Evolutionary conservation across 495 filamentous ascomycete species (phyloP).

Genomic region (Neurospora intermedia): DNA sequence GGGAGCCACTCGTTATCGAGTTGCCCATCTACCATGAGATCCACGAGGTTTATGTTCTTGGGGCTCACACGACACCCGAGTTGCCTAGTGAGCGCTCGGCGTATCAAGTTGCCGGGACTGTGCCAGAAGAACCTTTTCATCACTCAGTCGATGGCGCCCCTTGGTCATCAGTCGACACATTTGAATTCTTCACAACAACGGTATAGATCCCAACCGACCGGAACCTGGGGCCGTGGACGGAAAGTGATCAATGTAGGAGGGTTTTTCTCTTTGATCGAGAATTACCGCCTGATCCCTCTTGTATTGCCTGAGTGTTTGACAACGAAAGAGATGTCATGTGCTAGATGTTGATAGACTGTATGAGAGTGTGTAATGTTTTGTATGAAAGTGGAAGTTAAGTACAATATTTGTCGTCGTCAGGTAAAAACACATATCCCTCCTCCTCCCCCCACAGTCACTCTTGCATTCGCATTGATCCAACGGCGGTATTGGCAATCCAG

Average conservation of each 20-base stretch:
- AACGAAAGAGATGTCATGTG: not conserved
- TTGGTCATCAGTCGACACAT: not conserved
- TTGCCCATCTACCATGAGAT: not conserved
- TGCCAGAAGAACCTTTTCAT: not conserved
- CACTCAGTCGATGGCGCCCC: not conserved
- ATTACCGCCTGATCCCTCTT: not conserved
- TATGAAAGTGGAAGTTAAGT: not conserved
- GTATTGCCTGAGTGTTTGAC: not conserved
- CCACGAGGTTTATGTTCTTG: not conserved
- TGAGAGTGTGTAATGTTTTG: not conserved
- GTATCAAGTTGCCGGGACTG: not conserved
- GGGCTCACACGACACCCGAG: not conserved
- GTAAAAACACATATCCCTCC: not conserved
- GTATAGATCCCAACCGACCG: not conserved
- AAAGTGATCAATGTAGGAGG: not conserved
- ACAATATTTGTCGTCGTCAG: not conserved
- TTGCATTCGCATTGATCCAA: not conserved
- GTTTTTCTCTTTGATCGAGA: not conserved
- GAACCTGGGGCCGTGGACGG: not conserved
- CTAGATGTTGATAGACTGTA: not conserved
- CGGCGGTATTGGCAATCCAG: not conserved
- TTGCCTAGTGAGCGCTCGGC: not conserved
- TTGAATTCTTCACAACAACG: not conserved
- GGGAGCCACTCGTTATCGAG: not conserved
- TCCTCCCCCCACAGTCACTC: not conserved